Percentiles rank a stretch among this genome's conserved stretches.
phyloP scores from a whole-genome alignment of 2,329 filamentous ascomycete genomes.

The Paraconiothyrium brasiliense region DNA sequence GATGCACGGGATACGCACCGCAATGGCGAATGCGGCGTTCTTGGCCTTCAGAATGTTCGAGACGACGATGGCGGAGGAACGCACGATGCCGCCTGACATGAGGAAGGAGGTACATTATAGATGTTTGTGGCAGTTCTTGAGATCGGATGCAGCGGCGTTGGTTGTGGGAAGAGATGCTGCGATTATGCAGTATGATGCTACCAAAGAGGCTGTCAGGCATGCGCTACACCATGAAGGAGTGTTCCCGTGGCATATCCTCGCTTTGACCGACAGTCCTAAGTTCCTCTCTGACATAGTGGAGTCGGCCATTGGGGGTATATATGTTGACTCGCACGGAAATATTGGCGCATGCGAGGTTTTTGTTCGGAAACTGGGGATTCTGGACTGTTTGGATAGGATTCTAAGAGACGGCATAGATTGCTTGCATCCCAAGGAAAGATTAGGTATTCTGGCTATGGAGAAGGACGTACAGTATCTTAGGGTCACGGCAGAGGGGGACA shows the following conservation, averaged over 20 bases:
- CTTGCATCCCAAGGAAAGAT: conserved; percentile 71
- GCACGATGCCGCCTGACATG: conserved; percentile 31
- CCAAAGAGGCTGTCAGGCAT: conserved; percentile 60
- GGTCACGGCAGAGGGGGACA: conserved; percentile 27
- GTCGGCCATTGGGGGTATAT: conserved; percentile 81
- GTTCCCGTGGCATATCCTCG: conserved; percentile 82
- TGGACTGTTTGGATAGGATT: conserved; percentile 69
- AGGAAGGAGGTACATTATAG: conserved; percentile 35
- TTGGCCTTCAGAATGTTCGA: conserved; percentile 80
- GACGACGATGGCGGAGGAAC: conserved; percentile 34
- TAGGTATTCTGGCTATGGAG: conserved; percentile 67
- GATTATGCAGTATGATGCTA: conserved; percentile 56
- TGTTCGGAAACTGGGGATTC: conserved; percentile 70
- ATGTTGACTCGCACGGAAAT: conserved; percentile 70
- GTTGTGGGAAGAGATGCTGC: conserved; percentile 57
- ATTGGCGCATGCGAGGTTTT: conserved; percentile 68
- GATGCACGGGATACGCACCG: conserved; percentile 81
- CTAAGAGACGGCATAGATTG: conserved; percentile 65
- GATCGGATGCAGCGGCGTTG: conserved; percentile 63
- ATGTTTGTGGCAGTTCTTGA: conserved; percentile 76
- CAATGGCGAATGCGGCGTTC: conserved; percentile 81
- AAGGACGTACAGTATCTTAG: conserved; percentile 64
- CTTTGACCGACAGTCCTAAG: conserved; percentile 73
- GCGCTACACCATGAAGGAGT: conserved; percentile 60
- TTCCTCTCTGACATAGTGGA: conserved; percentile 88